These are phyloP conservation scores for Pinus albicaulis DNA, from an alignment of 75 land plant genomes.

Conservation along the genomic window DNA sequence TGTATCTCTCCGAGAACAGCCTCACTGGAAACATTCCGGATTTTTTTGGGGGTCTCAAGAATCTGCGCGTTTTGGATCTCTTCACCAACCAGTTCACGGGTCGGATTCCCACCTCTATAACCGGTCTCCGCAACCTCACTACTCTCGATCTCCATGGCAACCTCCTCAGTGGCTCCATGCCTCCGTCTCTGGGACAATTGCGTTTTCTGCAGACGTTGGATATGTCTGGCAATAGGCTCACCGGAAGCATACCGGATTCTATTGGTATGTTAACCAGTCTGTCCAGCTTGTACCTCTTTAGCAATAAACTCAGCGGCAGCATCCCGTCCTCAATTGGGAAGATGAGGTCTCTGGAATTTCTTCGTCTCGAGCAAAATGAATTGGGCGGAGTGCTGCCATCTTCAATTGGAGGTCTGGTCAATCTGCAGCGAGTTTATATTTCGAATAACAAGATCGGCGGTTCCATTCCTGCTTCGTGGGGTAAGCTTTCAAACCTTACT, in stretches of 20 bases:
- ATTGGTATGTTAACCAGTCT: constrained; percentile 26
- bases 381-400: constrained; percentile 23
- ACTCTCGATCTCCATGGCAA: constrained; percentile 24
- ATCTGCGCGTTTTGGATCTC: constrained; percentile 19
- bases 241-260: constrained; percentile 35
- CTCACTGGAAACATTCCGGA: too few species aligned
- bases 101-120: constrained; percentile 22
- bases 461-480: constrained; percentile 5
- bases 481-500: constrained; percentile 11
- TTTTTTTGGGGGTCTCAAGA: constrained; percentile 12
- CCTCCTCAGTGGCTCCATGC: constrained; percentile 28
- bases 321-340: constrained; percentile 24
- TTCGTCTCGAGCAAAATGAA: constrained; percentile 47
- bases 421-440: constrained; percentile 12
- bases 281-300: constrained; percentile 27
- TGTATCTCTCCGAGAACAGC: too few species aligned
- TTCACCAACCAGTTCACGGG: constrained; percentile 32
- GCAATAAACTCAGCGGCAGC: constrained; percentile 24
- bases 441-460: constrained; percentile 21
- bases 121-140: constrained; percentile 12
- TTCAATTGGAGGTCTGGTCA: constrained; percentile 15
- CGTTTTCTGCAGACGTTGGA: constrained; percentile 8
- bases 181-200: constrained; percentile 27
- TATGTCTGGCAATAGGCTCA: constrained; percentile 26
- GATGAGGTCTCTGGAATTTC: constrained; percentile 23